Evolutionary conservation across 805 yeast genomes (phyloP).

Genomic region (Cyberlindnera xishuangbannaensis): DNA sequence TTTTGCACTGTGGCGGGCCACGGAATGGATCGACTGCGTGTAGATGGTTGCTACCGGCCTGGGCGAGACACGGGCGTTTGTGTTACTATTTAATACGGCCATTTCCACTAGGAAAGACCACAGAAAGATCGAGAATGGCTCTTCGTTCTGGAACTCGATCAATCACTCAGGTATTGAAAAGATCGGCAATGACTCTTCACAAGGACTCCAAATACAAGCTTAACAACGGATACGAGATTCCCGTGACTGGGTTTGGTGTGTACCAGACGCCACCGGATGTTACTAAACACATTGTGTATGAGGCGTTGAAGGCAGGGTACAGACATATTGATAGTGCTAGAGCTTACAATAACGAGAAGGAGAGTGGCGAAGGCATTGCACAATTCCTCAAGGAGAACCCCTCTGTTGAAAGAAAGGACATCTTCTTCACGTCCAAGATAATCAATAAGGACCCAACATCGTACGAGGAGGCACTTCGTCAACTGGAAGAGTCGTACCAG

Average conservation of each 20-base stretch:
- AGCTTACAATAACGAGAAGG: conserved; percentile 17
- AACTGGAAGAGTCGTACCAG: conserved; percentile 49
- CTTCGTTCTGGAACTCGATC: too few species aligned
- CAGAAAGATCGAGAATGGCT: too few species aligned
- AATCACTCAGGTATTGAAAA: too few species aligned
- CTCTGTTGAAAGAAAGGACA: conserved; percentile 18
- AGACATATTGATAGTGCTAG: conserved; percentile 24
- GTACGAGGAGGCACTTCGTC: conserved; percentile 9
- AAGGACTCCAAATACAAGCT: conserved; percentile 16
- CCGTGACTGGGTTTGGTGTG: conserved; percentile 23
- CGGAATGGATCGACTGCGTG: too few species aligned
- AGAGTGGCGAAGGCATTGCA: conserved; percentile 19
- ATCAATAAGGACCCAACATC: conserved; percentile 6
- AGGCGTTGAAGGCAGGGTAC: conserved; percentile 22
- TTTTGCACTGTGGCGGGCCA: too few species aligned
- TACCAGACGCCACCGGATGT: conserved; percentile 20
- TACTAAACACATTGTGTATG: conserved; percentile 15
- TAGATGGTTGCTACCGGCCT: too few species aligned
- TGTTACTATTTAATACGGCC: too few species aligned
- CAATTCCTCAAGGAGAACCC: conserved; percentile 18
- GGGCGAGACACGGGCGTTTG: too few species aligned
- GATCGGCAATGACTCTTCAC: conserved; percentile 3
- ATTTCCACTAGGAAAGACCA: too few species aligned
- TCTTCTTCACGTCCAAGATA: conserved; percentile 23
- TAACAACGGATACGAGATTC: conserved; percentile 20